A percentile compares a stretch with the other conserved stretches of the same genome.
Evolutionary conservation across 2,329 filamentous ascomycete genomes (phyloP).

Genomic region (Aspergillus chevalieri): DNA sequence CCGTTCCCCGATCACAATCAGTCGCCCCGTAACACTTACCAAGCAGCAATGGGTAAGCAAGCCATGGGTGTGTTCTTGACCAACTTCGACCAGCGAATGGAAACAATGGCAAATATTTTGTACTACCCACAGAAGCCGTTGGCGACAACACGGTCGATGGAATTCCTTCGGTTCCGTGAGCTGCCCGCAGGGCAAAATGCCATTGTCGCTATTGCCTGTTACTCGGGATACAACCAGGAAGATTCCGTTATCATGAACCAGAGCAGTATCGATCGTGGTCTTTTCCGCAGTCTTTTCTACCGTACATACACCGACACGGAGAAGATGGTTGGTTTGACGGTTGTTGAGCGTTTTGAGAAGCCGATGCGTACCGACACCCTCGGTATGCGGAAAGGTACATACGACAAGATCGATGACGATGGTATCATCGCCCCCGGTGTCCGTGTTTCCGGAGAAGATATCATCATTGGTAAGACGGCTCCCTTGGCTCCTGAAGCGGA

Average conservation of each 20-base stretch:
- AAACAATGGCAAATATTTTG: conserved; percentile 98
- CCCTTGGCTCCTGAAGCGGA: conserved; percentile 89
- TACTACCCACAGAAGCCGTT: conserved; percentile 98
- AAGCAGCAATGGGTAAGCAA: conserved; percentile 99
- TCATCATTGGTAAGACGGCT: conserved; percentile 98
- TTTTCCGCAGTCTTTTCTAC: conserved; percentile 98
- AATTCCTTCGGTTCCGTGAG: conserved; percentile 96
- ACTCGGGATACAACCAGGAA: conserved; percentile 99
- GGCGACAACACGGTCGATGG: conserved; percentile 94
- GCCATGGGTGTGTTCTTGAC: conserved; percentile 99
- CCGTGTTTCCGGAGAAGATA: conserved; percentile 93
- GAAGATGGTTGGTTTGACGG: conserved; percentile 89
- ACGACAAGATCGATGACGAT: conserved; percentile 95
- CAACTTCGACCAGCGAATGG: conserved; percentile 95
- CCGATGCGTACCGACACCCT: conserved; percentile 82
- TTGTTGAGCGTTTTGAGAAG: conserved; percentile 93
- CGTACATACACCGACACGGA: conserved; percentile 95
- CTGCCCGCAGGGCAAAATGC: conserved; percentile 95
- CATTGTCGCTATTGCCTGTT: conserved; percentile 94
- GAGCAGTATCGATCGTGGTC: conserved; percentile 92
- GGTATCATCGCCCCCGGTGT: conserved; percentile 91
- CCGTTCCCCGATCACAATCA: conserved; percentile 98
- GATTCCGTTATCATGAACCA: conserved; percentile 99
- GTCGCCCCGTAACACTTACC: conserved; percentile 97
- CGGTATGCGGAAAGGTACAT: conserved; percentile 87